Evolutionary conservation across 345 rosid genomes (phyloP), one percentile per base, ranked within the genome.

Genomic region (Eucalyptus sp.): DNA sequence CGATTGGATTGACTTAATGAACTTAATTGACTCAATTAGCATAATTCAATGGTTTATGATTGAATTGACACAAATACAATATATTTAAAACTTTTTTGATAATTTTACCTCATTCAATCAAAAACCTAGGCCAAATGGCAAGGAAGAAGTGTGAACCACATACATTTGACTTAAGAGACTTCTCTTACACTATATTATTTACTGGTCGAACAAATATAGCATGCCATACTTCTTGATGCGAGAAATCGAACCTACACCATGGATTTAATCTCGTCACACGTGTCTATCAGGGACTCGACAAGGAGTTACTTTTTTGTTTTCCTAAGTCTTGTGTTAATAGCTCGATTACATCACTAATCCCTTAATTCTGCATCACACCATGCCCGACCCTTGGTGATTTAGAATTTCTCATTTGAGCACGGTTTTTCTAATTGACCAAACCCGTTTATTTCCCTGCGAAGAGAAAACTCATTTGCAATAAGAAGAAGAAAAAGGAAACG

Each of bases 1-100:
- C 24, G 13, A 56, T 56, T 56, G 0, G 0, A 9, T 10, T 0
- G 5, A 56, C 20, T 56, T 2, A 56, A 56, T 56, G 2, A 1
- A 56, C 5, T 37, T 41, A 41, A 41, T 41, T 41, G 10, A 52
- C 58, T 52, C 24, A 18, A 52, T 52, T 52, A 18, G 1, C 24
- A 18, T 52, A 7, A 18, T 52, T 52, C 8, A 52, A 52, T 52
- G 10, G 1, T 7, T 52, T 52, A 18, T 18, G 10, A 52, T 8
- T 52, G 24, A 18, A 52, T 52, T 52, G 24, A 52, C 58, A 52
- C 24, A 18, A 52, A 17, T 52, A 52, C 10, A 18, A 52, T 52
- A 52, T 52, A 1, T 18, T 52, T 52, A 52, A 52, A 10, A 10
- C 29, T 24, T 24, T 56, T 54, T 56, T 22, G 29, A 24, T 56